A percentile compares a stretch with the other conserved stretches of the same genome.
phyloP scores from a whole-genome alignment of 495 filamentous ascomycete species.

The Penicillium riverlandense region DNA sequence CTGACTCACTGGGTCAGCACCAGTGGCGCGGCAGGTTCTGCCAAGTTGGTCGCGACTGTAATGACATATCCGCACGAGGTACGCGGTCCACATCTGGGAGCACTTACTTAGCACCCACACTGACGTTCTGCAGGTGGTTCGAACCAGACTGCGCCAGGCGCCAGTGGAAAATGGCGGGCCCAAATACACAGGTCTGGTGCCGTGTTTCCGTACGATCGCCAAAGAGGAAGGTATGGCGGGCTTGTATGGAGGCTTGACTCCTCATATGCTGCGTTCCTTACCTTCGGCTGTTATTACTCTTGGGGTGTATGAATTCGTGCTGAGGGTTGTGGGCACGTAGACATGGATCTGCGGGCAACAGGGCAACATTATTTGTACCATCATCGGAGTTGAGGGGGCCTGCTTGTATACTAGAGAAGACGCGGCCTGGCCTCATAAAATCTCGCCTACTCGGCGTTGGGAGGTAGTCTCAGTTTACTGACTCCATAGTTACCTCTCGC shows the following conservation, averaged over 20 bases:
- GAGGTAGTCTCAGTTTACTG: no score
- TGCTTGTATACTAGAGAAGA: no score
- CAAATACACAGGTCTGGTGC: conserved; percentile 77
- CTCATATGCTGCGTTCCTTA: conserved; percentile 79
- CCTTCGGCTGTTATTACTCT: conserved; percentile 89
- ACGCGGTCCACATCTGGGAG: conserved; percentile 9
- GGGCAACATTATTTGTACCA: no score
- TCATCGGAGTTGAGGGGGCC: no score
- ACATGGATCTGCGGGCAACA: no score
- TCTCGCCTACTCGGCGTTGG: no score
- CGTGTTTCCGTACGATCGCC: conserved; percentile 74
- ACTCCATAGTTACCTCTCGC: no score
- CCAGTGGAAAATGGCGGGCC: conserved; percentile 62
- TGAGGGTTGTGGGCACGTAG: conserved; percentile 40
- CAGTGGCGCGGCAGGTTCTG: conserved; percentile 69
- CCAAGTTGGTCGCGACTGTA: conserved; percentile 73
- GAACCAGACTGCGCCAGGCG: conserved; percentile 74
- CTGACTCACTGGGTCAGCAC: conserved; percentile 27
- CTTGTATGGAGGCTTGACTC: conserved; percentile 79
- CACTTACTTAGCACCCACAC: conserved; percentile 2
- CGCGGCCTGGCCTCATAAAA: no score
- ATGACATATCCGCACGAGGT: conserved; percentile 88
- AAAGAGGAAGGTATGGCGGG: conserved; percentile 78
- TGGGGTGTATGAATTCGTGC: conserved; percentile 80
- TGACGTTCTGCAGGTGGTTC: conserved; percentile 50